These are phyloP conservation scores for Pisolithus sp. DNA, from an alignment of 768 basidiomycete genomes.

Conservation along the genomic window DNA sequence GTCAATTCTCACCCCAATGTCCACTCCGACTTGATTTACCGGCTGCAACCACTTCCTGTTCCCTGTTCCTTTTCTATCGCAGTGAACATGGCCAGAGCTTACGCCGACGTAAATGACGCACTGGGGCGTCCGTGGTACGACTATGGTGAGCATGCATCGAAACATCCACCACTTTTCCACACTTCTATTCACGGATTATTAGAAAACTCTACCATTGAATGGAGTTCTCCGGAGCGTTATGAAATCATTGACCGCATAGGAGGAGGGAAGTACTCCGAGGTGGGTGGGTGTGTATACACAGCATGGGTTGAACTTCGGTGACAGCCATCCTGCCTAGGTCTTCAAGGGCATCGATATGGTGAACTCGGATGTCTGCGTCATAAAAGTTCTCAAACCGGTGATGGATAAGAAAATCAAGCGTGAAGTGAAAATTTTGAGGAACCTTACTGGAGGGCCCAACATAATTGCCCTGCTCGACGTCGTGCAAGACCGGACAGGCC, in stretches of 20 bases:
- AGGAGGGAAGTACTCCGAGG: slow-evolving; percentile 63
- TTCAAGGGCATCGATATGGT: slow-evolving; percentile 56
- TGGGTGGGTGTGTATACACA: slow-evolving; percentile 16
- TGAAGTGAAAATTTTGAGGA: slow-evolving; percentile 68
- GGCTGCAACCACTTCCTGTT: slow-evolving; percentile 10
- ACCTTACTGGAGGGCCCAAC: slow-evolving; percentile 66
- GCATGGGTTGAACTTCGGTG: slow-evolving; percentile 1
- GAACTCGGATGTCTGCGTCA: slow-evolving; percentile 48
- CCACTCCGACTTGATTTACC: slow-evolving; percentile 14
- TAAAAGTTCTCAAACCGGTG: slow-evolving; percentile 73
- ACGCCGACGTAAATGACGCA: slow-evolving; percentile 52
- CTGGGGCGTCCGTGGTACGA: slow-evolving; percentile 58
- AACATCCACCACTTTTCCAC: neutral
- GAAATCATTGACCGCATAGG: slow-evolving; percentile 60
- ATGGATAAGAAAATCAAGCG: slow-evolving; percentile 62
- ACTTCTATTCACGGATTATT: slow-evolving; percentile 2
- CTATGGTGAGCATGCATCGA: slow-evolving; percentile 38
- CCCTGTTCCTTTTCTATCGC: slow-evolving; percentile 11
- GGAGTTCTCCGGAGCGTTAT: slow-evolving; percentile 63
- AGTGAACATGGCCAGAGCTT: slow-evolving; percentile 41
- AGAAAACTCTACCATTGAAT: slow-evolving; percentile 57
- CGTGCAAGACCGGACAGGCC: slow-evolving; percentile 56
- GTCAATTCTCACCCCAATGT: slow-evolving; percentile 20
- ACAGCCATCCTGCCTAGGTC: slow-evolving; percentile 29
- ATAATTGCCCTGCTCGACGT: slow-evolving; percentile 61